Evolutionary conservation across 2,329 filamentous ascomycete genomes (phyloP).

Genomic region (Phaeosphaeriaceae sp.): DNA sequence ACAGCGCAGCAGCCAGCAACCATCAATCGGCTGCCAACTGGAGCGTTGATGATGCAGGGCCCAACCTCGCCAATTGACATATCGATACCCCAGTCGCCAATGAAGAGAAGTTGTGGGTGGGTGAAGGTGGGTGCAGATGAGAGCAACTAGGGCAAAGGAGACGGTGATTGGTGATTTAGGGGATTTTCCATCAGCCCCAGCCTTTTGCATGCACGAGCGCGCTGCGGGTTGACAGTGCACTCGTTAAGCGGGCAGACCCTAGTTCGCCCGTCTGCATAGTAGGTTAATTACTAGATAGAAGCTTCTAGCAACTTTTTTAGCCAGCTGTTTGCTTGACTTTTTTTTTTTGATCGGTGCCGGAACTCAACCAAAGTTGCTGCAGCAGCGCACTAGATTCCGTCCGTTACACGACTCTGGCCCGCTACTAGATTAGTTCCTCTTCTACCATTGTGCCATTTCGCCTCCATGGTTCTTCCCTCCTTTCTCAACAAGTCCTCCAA

Average conservation of each 20-base stretch:
- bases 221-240: too few species aligned
- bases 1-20: too few species aligned
- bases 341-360: constrained; percentile 28
- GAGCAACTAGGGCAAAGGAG: too few species aligned
- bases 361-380: constrained; percentile 38
- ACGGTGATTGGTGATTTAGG: too few species aligned
- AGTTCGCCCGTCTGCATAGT: constrained; percentile 8
- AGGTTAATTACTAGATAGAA: constrained; percentile 30
- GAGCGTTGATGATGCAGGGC: constrained; percentile 31
- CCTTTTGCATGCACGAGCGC: too few species aligned
- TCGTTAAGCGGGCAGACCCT: too few species aligned
- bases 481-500: constrained; percentile 47
- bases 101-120: too few species aligned
- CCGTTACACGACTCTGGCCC: constrained; percentile 22
- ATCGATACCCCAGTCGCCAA: too few species aligned
- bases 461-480: constrained; percentile 47
- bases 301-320: constrained; percentile 40
- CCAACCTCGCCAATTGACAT: constrained; percentile 34
- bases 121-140: too few species aligned
- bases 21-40: too few species aligned
- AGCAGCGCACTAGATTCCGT: constrained; percentile 36
- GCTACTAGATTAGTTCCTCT: constrained; percentile 6
- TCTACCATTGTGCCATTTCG: constrained; percentile 11
- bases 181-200: too few species aligned
- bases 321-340: constrained; percentile 26